Evolutionary conservation across 805 yeast genomes (phyloP), one percentile per base, ranked within the genome.

Genomic region (Metschnikowia lunata): DNA sequence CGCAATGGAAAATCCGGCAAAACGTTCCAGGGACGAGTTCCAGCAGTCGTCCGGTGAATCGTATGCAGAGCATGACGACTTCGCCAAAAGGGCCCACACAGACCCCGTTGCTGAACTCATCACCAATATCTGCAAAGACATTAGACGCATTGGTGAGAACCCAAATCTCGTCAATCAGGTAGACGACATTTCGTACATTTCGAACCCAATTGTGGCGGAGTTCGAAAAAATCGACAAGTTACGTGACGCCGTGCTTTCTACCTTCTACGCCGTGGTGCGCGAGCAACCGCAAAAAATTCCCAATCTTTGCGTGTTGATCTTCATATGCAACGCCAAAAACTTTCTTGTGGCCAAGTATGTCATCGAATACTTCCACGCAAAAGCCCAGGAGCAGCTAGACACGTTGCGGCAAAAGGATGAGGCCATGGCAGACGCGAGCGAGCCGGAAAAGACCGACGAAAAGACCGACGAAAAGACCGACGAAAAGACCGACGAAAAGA

Each of bases 231-330:
- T 82, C 43, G 82, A 78, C 47, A 72, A 72, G 40, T 77, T 83
- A 49, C 72, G 87, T 47, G 66, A 65, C 30, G 78, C 83, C 3
- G 67, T 87, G 15, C 64, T 87, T 47, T 72, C 75, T 39, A 85
- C 87, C 2, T 58, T 89, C 26, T 75, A 76, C 43, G 87, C 95
- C 2, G 76, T 86, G 36, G 72, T 84, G 9, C 65, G 78, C 27
- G 98, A 93, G 63, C 97, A 91, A 63, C 98, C 99, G 0, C 96
- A 90, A 50, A 93, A 90, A 61, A 77, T 84, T 47, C 79, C 83
- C 11, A 76, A 82, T n/a, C 63, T 91, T 45, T 76, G 88, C 26
- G 79, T 82, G 8, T 70, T 88, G 51, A 66, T 89, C 6, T 75
- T 83, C 56, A 69, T 82, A 18, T 80, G 87, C 37, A 83, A 85